Base-by-base conservation (phyloP, 768 basidiomycete species). In the Dioszegia hungarica region DNA sequence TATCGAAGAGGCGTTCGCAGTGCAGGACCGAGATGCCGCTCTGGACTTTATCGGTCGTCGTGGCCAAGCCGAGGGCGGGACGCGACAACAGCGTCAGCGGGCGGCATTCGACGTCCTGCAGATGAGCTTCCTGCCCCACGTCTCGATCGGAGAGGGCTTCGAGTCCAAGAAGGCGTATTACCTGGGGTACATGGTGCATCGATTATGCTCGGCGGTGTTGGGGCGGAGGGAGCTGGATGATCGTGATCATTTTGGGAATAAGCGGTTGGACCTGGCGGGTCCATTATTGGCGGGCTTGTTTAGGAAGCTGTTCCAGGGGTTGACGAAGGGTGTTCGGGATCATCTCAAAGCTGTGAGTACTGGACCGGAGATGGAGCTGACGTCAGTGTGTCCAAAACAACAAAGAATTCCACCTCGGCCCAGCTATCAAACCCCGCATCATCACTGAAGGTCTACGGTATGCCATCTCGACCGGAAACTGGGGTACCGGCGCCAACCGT, bases 151-250 rank as follows among this genome's bases (percentile, higher is more conserved):
- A 0, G 91, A 94, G 75, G 92, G 92, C 4, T 91, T 90, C 5
- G 90, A 94, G 77, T 91, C 89, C 24, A 95, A 95, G 80, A 99
- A 99, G 77, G 95, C 95, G 1, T 98, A 92, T 78, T 99, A 98
- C 82, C 91, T 98, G 62, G 95, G 95, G 10, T 98, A 98, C 78
- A 99, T 99, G 94, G 90, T 97, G 29, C 94, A 98, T 77, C 87
- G 95, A 59, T 81, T 99, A 25, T 79, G 97, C 0, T 83, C 95
- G 19, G 95, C 95, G 22, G 92, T 92, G 12, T 77, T 99, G 66
- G 93, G 97, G 73, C 82, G 95, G 41, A 82, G 95, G 66, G 95
- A 99, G 68, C 80, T 99, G 24, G 95, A 99, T 74, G 95, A 99
- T 78, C 90, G 95, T 79, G 95, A 99, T 79, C 95, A 99, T 77